Conservation (phyloP, 1,284 basidiomycete genomes). For the Ceraceosorus guamensis region DNA sequence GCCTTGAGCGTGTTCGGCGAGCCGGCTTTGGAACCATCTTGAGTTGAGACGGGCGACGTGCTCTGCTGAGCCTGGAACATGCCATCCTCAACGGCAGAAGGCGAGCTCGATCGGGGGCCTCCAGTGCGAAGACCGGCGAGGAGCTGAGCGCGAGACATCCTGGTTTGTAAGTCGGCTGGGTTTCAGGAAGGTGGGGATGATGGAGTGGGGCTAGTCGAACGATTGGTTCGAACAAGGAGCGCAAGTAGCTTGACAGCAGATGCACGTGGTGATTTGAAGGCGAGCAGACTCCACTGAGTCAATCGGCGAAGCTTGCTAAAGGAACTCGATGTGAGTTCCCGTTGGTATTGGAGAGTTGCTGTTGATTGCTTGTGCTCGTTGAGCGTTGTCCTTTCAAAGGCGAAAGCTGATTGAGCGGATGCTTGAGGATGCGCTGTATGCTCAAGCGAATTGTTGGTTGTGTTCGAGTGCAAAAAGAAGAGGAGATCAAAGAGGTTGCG, state of each 20-base stretch:
- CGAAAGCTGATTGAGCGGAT: too few relatives aligned
- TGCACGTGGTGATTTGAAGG: neutral
- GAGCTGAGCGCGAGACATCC: conserved; percentile 21
- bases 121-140: conserved; percentile 30
- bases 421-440: neutral
- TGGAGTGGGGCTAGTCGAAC: neutral
- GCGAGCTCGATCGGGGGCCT: conserved; percentile 26
- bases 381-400: too few relatives aligned
- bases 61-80: neutral
- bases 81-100: neutral
- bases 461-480: neutral
- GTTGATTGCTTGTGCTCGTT: too few relatives aligned
- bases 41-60: neutral
- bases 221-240: neutral
- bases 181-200: too few relatives aligned
- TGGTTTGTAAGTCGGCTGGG: neutral
- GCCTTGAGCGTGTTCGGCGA: conserved; percentile 16
- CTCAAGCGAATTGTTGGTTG: neutral
- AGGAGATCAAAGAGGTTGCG: neutral
- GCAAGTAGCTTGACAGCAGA: too few relatives aligned
- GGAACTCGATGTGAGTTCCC: too few relatives aligned
- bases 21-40: neutral
- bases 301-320: neutral
- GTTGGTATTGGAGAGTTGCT: too few relatives aligned
- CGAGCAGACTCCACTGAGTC: neutral